Evolutionary conservation across 345 rosid species (phyloP).

Genomic region (Microcos paniculata): DNA sequence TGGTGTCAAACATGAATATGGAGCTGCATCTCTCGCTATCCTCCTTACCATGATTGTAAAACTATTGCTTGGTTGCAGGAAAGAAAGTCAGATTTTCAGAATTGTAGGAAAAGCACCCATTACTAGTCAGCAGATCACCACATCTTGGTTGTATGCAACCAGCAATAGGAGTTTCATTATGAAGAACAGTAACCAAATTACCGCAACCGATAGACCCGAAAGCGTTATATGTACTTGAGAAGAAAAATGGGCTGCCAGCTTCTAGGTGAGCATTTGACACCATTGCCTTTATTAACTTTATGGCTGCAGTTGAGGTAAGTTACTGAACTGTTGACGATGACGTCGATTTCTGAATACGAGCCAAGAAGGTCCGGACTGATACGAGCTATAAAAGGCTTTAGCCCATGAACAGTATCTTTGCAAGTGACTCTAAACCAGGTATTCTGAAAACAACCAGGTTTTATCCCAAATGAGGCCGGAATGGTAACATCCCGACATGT

Average conservation of each 20-base stretch:
- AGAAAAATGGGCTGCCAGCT: neutral
- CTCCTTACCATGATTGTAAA: too few species aligned
- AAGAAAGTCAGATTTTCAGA: too few species aligned
- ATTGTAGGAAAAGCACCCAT: too few species aligned
- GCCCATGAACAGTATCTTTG: neutral
- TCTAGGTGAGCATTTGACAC: neutral
- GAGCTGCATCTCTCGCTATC: too few species aligned
- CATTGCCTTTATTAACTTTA: neutral
- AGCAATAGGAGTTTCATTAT: too few species aligned
- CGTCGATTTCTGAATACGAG: neutral
- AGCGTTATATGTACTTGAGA: neutral
- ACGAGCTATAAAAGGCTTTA: neutral
- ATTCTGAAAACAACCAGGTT: neutral
- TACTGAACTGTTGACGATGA: neutral
- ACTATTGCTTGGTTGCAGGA: too few species aligned
- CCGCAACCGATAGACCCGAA: constrained; percentile 1
- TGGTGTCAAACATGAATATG: too few species aligned
- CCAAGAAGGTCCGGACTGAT: neutral
- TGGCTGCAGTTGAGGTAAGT: neutral
- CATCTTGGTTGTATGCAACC: too few species aligned
- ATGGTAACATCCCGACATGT: constrained; percentile 15
- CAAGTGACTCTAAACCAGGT: constrained; percentile 9
- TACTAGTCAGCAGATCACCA: too few species aligned
- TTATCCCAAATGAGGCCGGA: constrained; percentile 20
- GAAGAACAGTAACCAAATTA: neutral